These are phyloP conservation scores for Globisporangium sylvaticum DNA, from an alignment of 352 stramenopile genomes.

Conservation along the genomic window DNA sequence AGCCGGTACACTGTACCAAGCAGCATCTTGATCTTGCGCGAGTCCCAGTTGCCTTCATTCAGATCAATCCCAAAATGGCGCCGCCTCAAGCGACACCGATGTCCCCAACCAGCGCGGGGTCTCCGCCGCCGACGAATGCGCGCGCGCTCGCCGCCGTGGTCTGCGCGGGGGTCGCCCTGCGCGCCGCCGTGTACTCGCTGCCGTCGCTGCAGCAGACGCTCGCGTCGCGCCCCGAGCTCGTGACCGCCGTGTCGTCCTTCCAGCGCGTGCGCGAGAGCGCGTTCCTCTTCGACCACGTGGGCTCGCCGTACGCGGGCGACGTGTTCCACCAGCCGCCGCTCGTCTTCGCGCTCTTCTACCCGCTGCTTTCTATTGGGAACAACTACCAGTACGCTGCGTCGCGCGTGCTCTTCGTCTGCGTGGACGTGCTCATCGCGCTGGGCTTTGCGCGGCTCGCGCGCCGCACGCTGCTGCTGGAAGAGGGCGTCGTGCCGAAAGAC, in stretches of 20 bases:
- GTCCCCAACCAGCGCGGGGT: not conserved
- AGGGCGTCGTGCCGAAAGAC: constrained; percentile 35
- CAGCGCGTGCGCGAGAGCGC: constrained; percentile 53
- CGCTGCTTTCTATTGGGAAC: constrained; percentile 11
- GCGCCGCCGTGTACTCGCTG: constrained; percentile 32
- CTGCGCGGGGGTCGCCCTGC: constrained; percentile 31
- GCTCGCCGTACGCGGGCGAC: constrained; percentile 71
- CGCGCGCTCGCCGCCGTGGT: constrained; percentile 21
- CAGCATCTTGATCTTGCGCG: not conserved
- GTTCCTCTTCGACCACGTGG: constrained; percentile 41
- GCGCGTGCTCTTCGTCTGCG: constrained; percentile 40
- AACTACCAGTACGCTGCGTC: constrained; percentile 23
- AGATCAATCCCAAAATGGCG: not conserved
- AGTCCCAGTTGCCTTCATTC: not conserved
- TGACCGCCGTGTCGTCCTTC: constrained; percentile 60
- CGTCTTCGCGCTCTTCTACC: constrained; percentile 66
- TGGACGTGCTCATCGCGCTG: constrained; percentile 56
- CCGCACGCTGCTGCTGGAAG: constrained; percentile 39
- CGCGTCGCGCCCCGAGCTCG: constrained; percentile 54
- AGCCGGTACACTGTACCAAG: not conserved
- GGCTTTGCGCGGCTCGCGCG: constrained; percentile 55
- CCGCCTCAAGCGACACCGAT: not conserved
- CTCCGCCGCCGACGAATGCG: not conserved
- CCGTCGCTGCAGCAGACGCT: constrained; percentile 35
- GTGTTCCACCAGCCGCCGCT: constrained; percentile 82